phyloP scores from a whole-genome alignment of 257 asterid genomes.

The Lycium ferocissimum region DNA sequence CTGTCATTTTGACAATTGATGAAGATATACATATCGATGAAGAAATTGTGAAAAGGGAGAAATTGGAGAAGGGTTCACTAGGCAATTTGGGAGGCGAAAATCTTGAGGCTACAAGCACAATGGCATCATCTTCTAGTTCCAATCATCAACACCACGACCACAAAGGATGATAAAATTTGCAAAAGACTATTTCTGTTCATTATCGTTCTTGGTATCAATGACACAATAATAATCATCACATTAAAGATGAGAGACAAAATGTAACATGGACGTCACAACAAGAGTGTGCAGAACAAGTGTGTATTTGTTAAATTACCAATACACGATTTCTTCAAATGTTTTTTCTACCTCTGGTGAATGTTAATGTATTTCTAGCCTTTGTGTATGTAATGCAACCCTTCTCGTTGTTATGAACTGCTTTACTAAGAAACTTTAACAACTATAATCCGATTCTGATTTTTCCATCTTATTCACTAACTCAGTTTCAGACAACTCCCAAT shows the following conservation, averaged over 20 bases:
- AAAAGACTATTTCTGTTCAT: background rate
- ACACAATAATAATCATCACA: background rate
- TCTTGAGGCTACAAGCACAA: constrained; percentile 34
- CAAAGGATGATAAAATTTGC: constrained; percentile 18
- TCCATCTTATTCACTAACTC: background rate
- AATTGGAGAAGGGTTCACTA: constrained; percentile 37
- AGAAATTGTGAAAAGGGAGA: constrained; percentile 53
- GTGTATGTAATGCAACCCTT: background rate
- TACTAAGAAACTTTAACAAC: background rate
- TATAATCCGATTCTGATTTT: background rate
- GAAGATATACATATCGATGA: constrained; percentile 66
- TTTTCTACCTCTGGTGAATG: background rate
- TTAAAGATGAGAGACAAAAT: background rate
- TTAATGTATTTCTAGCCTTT: background rate
- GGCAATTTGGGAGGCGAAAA: constrained; percentile 26
- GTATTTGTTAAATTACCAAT: background rate
- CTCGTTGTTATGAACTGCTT: background rate
- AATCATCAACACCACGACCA: constrained; percentile 28
- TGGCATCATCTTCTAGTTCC: constrained; percentile 34
- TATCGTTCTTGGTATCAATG: background rate
- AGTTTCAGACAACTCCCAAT: background rate
- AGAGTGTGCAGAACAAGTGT: background rate
- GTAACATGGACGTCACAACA: background rate
- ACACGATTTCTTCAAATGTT: constrained; percentile 19
- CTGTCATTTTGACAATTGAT: constrained; percentile 50